A percentile compares a stretch with the other conserved stretches of the same genome.
These are phyloP conservation scores for Solanum ossicruentum DNA, from an alignment of 257 asterid species.

Conservation along the genomic window DNA sequence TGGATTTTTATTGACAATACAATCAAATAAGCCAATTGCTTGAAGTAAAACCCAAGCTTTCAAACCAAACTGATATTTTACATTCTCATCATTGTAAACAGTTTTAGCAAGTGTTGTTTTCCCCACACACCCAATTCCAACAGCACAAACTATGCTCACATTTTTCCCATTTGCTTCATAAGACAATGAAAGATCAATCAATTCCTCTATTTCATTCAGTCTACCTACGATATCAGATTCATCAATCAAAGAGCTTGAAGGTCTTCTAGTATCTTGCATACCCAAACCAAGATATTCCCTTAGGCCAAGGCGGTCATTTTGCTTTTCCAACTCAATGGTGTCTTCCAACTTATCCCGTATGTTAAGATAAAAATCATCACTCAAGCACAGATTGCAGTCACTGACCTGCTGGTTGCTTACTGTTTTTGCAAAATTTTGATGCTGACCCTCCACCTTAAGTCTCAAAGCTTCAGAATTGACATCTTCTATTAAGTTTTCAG, in stretches of 20 bases:
- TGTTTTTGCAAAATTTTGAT: not conserved
- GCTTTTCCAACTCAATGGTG: not conserved
- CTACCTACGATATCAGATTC: too few species aligned
- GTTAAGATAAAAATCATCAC: not conserved
- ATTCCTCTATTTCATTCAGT: too few species aligned
- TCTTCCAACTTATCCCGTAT: not conserved
- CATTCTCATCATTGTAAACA: slow-evolving; percentile 25
- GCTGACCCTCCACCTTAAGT: not conserved
- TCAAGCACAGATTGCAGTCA: not conserved
- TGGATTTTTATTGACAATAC: too few species aligned
- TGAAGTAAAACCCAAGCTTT: slow-evolving; percentile 25
- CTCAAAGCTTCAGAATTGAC: not conserved
- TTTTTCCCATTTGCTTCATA: not conserved
- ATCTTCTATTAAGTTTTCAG: not conserved
- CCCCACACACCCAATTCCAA: slow-evolving; percentile 2
- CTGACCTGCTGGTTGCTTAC: not conserved
- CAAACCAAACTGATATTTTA: slow-evolving; percentile 19
- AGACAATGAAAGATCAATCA: not conserved
- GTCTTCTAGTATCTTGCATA: not conserved
- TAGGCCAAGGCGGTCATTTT: not conserved
- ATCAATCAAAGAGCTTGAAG: slow-evolving; percentile 6
- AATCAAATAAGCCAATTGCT: too few species aligned
- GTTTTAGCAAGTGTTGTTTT: slow-evolving; percentile 52
- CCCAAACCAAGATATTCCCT: not conserved
- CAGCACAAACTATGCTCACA: too few species aligned